Conservation (phyloP, 1,284 basidiomycete genomes). For the Schizophyllum amplum region DNA sequence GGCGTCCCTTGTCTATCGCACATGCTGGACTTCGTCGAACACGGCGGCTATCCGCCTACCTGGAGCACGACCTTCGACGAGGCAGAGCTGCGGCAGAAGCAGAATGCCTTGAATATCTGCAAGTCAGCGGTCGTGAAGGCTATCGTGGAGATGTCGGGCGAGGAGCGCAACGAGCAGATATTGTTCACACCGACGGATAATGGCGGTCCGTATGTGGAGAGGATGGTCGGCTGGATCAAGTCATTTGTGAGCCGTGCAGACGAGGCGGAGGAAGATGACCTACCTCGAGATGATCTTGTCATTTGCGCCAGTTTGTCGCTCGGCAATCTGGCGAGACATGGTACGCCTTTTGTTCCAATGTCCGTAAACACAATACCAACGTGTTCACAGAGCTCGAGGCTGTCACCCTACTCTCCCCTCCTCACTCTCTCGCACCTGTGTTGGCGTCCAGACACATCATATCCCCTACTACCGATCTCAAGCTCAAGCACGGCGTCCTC, state of each 20-base stretch:
- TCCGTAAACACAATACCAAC: constrained; percentile 3
- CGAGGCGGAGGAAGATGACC: constrained; percentile 12
- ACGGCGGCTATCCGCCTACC: constrained; percentile 52
- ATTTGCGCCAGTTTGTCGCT: constrained; percentile 78
- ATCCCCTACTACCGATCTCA: constrained; percentile 55
- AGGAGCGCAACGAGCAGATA: constrained; percentile 70
- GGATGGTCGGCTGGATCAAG: constrained; percentile 74
- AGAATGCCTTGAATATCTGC: constrained; percentile 70
- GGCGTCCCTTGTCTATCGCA: constrained; percentile 51
- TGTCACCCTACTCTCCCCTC: constrained; percentile 46
- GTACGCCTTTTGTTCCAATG: constrained; percentile 32
- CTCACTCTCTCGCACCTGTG: constrained; percentile 41
- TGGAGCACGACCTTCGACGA: constrained; percentile 46
- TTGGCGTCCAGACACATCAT: constrained; percentile 43
- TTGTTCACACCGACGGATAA: constrained; percentile 62
- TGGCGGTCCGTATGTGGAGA: constrained; percentile 64
- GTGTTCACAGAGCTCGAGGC: constrained; percentile 54
- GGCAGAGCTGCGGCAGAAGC: constrained; percentile 41
- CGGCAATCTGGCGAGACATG: constrained; percentile 74
- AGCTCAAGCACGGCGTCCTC: constrained; percentile 78
- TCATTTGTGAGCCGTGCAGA: constrained; percentile 34
- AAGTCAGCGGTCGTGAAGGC: constrained; percentile 82
- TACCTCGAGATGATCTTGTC: constrained; percentile 63
- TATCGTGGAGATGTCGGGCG: constrained; percentile 78
- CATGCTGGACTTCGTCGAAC: constrained; percentile 68